Evolutionary conservation across 2,329 filamentous ascomycete species (phyloP), one percentile per base, ranked within the genome.

Genomic region (Pseudogymnoascus sp.): DNA sequence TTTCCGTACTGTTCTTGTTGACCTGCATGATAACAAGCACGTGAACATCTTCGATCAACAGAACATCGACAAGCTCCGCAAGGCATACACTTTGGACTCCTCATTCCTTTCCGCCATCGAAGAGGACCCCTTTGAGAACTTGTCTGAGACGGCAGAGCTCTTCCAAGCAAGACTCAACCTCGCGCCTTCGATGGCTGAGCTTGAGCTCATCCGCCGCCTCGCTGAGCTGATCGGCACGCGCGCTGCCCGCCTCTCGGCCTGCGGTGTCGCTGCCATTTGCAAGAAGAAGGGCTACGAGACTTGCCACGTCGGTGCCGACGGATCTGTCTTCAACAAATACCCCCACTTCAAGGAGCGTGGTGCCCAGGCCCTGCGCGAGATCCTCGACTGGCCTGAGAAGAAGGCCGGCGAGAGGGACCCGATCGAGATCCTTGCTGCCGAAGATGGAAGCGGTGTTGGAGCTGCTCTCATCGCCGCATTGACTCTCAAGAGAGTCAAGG

Each of bases 281-380:
- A 96, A 89, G 79, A 97, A 97, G 87, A 97, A 97, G 84, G 84
- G 85, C 69, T 93, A 93, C 77, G 79, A 89, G 73, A 83, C 84
- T 38, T 96, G 91, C 80, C 95, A 97, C 76, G 95, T 99, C 44
- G 95, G 95, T 71, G 95, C 95, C 61, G 95, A 99, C 74, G 95
- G 95, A 38, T 96, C 91, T 16, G 93, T 99, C 62, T 99, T 99
- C 81, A 97, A 96, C 83, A 97, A 97, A 77, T 99, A 99, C 79
- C 95, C 95, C 11, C 90, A 96, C 78, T 99, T 99, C 85, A 97
- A 97, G 82, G 85, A 87, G 64, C 89, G 95, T 62, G 93, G 93
- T 63, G 93, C 95, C 12, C 83, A 88, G 75, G 95, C 95, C 28
- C 84, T 99, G 62, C 87, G 91, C 63, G 95, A 99, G 81, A 97